Conservation (phyloP, 2,329 filamentous ascomycete species). For the Colletotrichum cereale region DNA sequence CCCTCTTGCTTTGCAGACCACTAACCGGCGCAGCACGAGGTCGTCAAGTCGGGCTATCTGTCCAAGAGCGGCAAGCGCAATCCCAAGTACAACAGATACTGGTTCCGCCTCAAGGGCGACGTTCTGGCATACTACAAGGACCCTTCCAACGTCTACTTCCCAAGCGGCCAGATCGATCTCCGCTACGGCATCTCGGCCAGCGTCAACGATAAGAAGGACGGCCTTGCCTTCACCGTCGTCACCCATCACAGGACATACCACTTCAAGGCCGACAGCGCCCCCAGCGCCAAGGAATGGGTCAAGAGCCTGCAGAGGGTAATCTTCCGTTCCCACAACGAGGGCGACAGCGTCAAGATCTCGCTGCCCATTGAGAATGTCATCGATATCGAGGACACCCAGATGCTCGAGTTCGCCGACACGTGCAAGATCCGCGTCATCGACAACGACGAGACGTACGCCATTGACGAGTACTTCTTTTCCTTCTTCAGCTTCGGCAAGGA, state of each 20-base stretch:
- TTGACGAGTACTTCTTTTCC: conserved; percentile 99
- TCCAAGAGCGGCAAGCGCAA: conserved; percentile 91
- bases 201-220: conserved; percentile 81
- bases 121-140: conserved; percentile 91
- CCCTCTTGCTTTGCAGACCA: neutral
- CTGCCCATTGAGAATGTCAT: conserved; percentile 90
- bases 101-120: conserved; percentile 93
- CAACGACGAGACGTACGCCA: conserved; percentile 92
- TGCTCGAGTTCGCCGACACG: conserved; percentile 92
- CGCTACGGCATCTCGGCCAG: conserved; percentile 91
- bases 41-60: conserved; percentile 88
- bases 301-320: conserved; percentile 94
- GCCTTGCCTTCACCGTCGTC: conserved; percentile 81
- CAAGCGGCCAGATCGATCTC: conserved; percentile 90
- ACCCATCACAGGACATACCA: conserved; percentile 87
- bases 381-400: conserved; percentile 91
- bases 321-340: conserved; percentile 94
- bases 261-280: conserved; percentile 88
- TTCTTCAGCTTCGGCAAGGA: conserved; percentile 91
- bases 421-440: conserved; percentile 94
- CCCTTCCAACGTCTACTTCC: conserved; percentile 89
- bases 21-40: conserved; percentile 66
- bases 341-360: conserved; percentile 96
- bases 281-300: conserved; percentile 96
- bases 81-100: conserved; percentile 88